Evolutionary conservation across 129 eudicot genomes (phyloP), one percentile per base, ranked within the genome.

Genomic region (Chrysanthemum makinoi): DNA sequence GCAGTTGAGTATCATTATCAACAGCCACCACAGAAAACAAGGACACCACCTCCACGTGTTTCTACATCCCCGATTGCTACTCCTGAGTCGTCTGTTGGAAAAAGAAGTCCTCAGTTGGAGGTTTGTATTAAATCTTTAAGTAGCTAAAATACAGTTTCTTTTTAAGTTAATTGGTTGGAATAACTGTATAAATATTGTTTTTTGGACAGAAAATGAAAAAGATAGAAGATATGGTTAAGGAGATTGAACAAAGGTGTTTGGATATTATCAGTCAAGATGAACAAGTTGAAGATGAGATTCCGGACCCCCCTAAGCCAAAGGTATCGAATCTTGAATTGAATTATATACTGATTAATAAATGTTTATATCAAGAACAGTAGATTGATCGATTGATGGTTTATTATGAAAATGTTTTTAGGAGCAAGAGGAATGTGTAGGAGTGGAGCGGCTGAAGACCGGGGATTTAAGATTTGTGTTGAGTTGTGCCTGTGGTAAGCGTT

Each of bases 171-270:
- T 33, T 33, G 43, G 43, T 33, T 6, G 43, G 8, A 33, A 33
- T 33, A 33, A 33, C 0, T 33, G 7, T 33, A 5, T 33, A 33
- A 5, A 33, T 33, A 33, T 5, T 33, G 43, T 33, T 33, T 5
- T 33, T 5, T 33, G 7, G 43, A 33, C 63, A 69, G 64, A 18
- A 19, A 6, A n/a, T 17, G 64, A 69, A 17, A 2, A 69, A 69
- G 30, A 46, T 69, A 26, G 52, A 69, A 54, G 74, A 69, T 55
- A 33, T 54, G 63, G 64, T 69, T 17, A 54, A 18, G 18, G 74
- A 69, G 33, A 54, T 69, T 16, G 74, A 69, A 54, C 52, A 69
- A 11, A 69, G 74, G 74, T 69, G 74, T 33, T 33, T 62, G 74
- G 74, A 69, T 8, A 54, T 69, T 0, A 30, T 68, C 61, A 22